Base-by-base conservation (phyloP, 495 filamentous ascomycete species). In the Extremus antarcticus region DNA sequence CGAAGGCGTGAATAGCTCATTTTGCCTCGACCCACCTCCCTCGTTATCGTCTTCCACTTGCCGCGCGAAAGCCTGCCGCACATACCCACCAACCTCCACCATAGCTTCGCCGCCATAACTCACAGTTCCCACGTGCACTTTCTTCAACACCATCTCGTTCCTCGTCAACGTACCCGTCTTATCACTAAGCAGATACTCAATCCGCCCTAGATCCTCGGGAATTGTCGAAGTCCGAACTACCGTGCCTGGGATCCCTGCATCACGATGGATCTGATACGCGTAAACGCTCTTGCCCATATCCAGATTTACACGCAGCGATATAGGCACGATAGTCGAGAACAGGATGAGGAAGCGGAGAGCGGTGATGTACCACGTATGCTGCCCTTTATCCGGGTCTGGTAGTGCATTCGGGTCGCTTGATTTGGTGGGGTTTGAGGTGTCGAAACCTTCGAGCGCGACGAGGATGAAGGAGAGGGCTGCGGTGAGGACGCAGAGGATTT, bases 241-340 rank as follows among this genome's bases (percentile, higher is more conserved):
- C 1, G 94, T 91, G 3, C 84, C 91, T 1, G 85, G 81, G 29
- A 99, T 97, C 43, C 85, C 90, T 32, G 83, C 74, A 66, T 99
- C 92, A 50, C 82, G 74, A 66, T 99, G 88, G 61, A 99, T 99
- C 63, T 95, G 96, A 68, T 84, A 85, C 10, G 90, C 91, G 67
- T 97, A 99, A 0, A 94, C 88, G 17, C 84, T 85, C 70, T 99
- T 99, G 10, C 90, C 92, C 80, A 99, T 86, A 60, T 99, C 92
- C 23, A 99, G 71, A 59, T 99, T 99, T 51, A 99, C 92, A 16
- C 92, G 81, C 53, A 99, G 76, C 67, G 87, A 94, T 72, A 99
- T 95, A 8, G 94, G 94, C 45, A 99, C 92, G 65, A 99, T 97
- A 1, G 90, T 96, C 8, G 90, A 95, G 74, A 96, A 99, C n/a